Percentiles rank a stretch among this genome's conserved stretches.
Conservation (phyloP, 257 asterid species). For the Solanum microdontum region DNA sequence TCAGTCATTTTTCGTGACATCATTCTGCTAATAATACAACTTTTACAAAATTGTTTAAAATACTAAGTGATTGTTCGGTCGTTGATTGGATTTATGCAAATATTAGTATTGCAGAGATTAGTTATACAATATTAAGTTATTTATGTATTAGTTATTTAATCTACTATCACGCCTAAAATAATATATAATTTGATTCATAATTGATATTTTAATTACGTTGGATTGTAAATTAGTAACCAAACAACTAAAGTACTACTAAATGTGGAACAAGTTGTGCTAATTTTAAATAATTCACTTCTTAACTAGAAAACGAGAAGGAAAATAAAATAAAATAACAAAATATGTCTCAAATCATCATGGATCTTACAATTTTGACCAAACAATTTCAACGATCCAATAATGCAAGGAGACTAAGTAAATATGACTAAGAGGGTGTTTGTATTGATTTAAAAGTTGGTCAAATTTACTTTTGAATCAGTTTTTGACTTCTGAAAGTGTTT, state of each 20-base stretch:
- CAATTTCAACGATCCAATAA: background rate
- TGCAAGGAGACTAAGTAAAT: background rate
- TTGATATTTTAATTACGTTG: too few relatives aligned
- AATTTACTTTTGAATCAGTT: too few relatives aligned
- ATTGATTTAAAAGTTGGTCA: too few relatives aligned
- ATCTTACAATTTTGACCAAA: background rate
- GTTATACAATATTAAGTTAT: fast-evolving
- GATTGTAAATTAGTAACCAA: background rate
- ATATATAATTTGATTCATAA: background rate
- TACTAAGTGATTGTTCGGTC: background rate
- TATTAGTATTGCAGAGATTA: background rate
- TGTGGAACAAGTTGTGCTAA: background rate
- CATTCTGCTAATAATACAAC: background rate
- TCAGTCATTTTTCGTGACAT: background rate
- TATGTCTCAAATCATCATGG: background rate
- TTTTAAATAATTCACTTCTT: too few relatives aligned
- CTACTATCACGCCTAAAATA: background rate
- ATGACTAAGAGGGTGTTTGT: too few relatives aligned
- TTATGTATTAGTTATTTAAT: background rate
- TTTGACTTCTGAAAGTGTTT: too few relatives aligned
- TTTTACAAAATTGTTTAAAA: background rate
- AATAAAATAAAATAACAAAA: too few relatives aligned
- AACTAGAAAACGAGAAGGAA: too few relatives aligned
- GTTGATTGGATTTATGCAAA: fast-evolving
- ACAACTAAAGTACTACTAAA: background rate